These are phyloP conservation scores for Musa schizocarpa DNA, from an alignment of 176 grass and related monocot species.

Conservation along the genomic window DNA sequence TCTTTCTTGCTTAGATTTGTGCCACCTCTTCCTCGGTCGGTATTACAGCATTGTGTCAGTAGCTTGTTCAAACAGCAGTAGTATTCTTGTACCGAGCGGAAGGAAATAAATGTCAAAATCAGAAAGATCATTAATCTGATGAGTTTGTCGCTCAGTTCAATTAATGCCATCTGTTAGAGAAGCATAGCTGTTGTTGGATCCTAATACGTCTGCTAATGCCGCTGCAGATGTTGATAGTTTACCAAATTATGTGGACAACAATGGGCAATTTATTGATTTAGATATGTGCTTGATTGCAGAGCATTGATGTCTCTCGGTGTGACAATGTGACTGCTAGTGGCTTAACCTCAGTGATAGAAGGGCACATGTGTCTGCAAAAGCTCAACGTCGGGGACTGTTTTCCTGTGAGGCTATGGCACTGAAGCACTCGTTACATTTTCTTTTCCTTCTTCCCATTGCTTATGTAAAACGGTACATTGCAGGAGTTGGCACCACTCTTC, in stretches of 20 bases:
- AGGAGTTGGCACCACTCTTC: constrained; percentile 62
- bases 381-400: constrained; percentile 68
- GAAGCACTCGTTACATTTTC: not conserved
- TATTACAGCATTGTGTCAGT: too few relatives aligned
- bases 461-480: constrained; percentile 20
- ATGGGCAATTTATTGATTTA: not conserved
- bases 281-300: constrained; percentile 38
- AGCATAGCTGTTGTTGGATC: too few relatives aligned
- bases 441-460: not conserved
- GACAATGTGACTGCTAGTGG: constrained; percentile 68
- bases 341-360: constrained; percentile 62
- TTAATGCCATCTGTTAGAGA: too few relatives aligned
- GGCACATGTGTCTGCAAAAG: constrained; percentile 52
- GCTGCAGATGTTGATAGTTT: not conserved
- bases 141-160: too few relatives aligned
- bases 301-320: constrained; percentile 84
- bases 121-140: too few relatives aligned
- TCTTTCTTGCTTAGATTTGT: too few relatives aligned
- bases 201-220: not conserved
- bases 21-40: too few relatives aligned
- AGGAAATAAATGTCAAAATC: too few relatives aligned
- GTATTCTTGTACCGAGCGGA: too few relatives aligned
- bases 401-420: constrained; percentile 23
- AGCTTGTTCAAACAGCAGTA: too few relatives aligned
- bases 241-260: too few relatives aligned